Evolutionary conservation across 169 alveolate genomes (phyloP), one percentile per base, ranked within the genome.

Genomic region (Sarcocystis neurona): DNA sequence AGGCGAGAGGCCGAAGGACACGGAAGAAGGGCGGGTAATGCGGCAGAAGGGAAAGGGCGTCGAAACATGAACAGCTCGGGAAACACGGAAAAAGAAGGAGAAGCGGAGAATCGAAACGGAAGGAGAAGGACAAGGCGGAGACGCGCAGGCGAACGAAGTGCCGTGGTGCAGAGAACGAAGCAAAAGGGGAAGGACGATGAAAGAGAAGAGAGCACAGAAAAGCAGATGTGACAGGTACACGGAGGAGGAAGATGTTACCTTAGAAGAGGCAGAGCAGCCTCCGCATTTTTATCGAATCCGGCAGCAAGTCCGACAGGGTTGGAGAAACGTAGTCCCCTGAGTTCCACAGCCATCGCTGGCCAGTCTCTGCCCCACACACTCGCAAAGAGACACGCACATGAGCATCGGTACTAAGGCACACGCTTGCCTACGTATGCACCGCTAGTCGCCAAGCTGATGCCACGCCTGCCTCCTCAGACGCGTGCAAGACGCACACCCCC

Each of bases 221-320:
- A 53, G 63, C 63, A 20, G 63, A 53, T 53, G 34, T 32, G 66
- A 53, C 12, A 53, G 66, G 12, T 15, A 12, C 23, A 53, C 23
- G 12, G 23, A 53, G 56, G 58, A 47, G 5, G 53, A 6, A 0
- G 82, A n/a, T 18, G 82, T 72, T 63, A 87, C 92, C 63, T 91
- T 79, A 90, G 47, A 12, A 91, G 50, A 34, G 90, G 90, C 48
- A 89, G 91, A 27, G 96, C 95, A 34, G 94, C 96, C 87, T 94
- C 95, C 23, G 95, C 96, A 43, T 96, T 91, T 72, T 96, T 96
- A 88, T 96, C 98, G 85, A 93, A 96, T 0, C 98, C 98, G 0
- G 98, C 98, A 23, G 98, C 97, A 79, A 96, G 94, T 27, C 98
- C 98, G 78, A 93, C 86, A 0, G 93, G 94, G 46, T 90, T 93